Evolutionary conservation across 352 stramenopile species (phyloP).

Genomic region (Albugo candida): DNA sequence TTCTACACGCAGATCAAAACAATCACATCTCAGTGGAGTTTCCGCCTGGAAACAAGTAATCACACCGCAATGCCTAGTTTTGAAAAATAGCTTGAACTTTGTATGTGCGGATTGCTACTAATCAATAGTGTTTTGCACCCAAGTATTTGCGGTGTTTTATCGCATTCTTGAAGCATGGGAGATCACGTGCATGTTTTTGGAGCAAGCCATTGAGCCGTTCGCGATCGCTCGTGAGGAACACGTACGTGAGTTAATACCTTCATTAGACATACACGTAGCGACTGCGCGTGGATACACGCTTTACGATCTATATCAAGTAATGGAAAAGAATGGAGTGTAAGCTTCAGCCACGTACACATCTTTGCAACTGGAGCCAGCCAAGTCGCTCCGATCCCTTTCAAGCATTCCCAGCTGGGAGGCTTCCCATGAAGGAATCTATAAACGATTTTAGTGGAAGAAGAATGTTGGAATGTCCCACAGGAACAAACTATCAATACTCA

Average conservation of each 20-base stretch:
- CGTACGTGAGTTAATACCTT: conserved; percentile 26
- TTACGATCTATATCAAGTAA: conserved; percentile 45
- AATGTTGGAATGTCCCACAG: conserved; percentile 20
- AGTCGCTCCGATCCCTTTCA: conserved; percentile 23
- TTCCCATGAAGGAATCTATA: conserved; percentile 31
- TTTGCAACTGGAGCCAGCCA: conserved; percentile 24
- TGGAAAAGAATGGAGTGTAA: conserved; percentile 23
- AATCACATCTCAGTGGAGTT: conserved; percentile 92
- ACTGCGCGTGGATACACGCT: conserved; percentile 47
- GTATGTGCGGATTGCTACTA: too few species aligned
- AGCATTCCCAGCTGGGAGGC: conserved; percentile 20
- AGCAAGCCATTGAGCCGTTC: conserved; percentile 85
- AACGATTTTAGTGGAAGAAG: conserved; percentile 18
- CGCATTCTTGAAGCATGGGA: conserved; percentile 65
- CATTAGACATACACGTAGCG: conserved; percentile 45
- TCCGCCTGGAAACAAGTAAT: conserved; percentile 72
- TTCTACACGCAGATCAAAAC: conserved; percentile 99
- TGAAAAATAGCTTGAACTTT: neutral
- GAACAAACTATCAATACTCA: neutral
- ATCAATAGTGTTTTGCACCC: too few species aligned
- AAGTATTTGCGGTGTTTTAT: conserved; percentile 68
- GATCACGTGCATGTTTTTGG: conserved; percentile 83
- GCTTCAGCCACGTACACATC: conserved; percentile 61
- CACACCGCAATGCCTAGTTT: conserved; percentile 88
- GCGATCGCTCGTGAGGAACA: conserved; percentile 57